Evolutionary conservation across 176 grass and related monocot species (phyloP), one percentile per base, ranked within the genome.

Genomic region (Ensete ventricosum): DNA sequence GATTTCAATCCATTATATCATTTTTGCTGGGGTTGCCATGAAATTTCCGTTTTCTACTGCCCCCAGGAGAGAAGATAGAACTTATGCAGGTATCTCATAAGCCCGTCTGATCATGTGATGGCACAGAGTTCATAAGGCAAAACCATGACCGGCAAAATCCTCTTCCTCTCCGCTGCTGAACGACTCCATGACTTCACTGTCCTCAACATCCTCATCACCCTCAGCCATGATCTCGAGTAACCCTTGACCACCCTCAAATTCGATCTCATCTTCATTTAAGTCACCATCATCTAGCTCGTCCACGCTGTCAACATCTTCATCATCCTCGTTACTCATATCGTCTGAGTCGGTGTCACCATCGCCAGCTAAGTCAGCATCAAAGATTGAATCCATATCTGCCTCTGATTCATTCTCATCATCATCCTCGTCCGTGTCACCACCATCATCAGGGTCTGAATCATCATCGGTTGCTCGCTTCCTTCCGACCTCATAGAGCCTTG

Each of bases 391-490:
- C 26, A 76, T 55, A 67, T 74, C 90, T 9, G 77, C 80, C 2
- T 99, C 95, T 0, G 91, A 91, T 27, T 99, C 95, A 4, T 89
- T 80, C 83, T 96, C 89, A 3, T 91, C 88, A 3, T 94, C 90
- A 1, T 93, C 94, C 0, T 90, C 90, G 0, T 93, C 90, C 0
- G 88, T 60, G 12, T 94, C 95, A 53, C 88, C 95, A 66, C 80
- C 90, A 8, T 99, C 95, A 51, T 99, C 95, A 1, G 95, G 95
- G 65, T 99, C 95, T 14, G 95, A 99, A 64, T 99, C 95, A 26
- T 99, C 95, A 74, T 99, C 95, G 0, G 90, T 90, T 10, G 91
- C 82, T 14, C 95, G 86, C 55, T 88, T 88, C 73, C 95, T 90
- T 34, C 95, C 95, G 17, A 99, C 88, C 69, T 99, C 90, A 2